phyloP scores from a whole-genome alignment of 2,329 filamentous ascomycete genomes.

The Pseudogymnoascus sp. region DNA sequence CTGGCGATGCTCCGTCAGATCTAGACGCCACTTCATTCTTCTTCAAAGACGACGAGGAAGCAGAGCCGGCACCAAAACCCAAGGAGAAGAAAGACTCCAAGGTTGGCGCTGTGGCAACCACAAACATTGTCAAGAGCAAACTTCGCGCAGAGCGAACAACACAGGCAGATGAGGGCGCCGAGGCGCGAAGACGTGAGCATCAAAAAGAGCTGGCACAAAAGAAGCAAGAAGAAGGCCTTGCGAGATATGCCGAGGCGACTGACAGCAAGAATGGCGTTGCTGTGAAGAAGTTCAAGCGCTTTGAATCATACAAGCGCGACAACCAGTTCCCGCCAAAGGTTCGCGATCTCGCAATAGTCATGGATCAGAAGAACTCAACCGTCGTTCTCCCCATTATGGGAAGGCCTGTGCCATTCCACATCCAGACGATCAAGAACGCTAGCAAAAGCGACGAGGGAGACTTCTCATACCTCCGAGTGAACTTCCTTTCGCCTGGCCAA shows the following conservation, averaged over 20 bases:
- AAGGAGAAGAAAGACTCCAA: conserved; percentile 80
- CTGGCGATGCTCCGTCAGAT: conserved; percentile 83
- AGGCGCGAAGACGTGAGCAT: conserved; percentile 79
- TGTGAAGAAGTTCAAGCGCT: conserved; percentile 97
- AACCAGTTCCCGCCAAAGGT: conserved; percentile 82
- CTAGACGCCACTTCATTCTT: conserved; percentile 96
- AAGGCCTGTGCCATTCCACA: conserved; percentile 94
- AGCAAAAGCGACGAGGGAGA: conserved; percentile 96
- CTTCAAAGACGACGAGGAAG: conserved; percentile 93
- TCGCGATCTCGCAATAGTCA: conserved; percentile 79
- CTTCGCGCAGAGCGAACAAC: conserved; percentile 85
- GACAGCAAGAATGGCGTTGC: conserved; percentile 81
- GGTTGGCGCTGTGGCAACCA: conserved; percentile 81
- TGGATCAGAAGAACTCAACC: conserved; percentile 84
- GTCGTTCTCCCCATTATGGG: conserved; percentile 96
- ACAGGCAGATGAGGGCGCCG: conserved; percentile 81
- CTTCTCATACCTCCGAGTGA: conserved; percentile 89
- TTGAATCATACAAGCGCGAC: conserved; percentile 97
- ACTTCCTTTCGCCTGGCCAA: conserved; percentile 93
- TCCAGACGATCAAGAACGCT: conserved; percentile 96
- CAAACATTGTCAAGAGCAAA: conserved; percentile 91
- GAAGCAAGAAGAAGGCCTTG: conserved; percentile 84
- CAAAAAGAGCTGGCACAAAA: conserved; percentile 82
- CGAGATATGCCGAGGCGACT: conserved; percentile 77
- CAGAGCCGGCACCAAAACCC: conserved; percentile 73